A percentile compares a stretch with the other conserved stretches of the same genome.
Evolutionary conservation across 148 eudicot genomes (phyloP).

Genomic region (Persicaria tinctoria): DNA sequence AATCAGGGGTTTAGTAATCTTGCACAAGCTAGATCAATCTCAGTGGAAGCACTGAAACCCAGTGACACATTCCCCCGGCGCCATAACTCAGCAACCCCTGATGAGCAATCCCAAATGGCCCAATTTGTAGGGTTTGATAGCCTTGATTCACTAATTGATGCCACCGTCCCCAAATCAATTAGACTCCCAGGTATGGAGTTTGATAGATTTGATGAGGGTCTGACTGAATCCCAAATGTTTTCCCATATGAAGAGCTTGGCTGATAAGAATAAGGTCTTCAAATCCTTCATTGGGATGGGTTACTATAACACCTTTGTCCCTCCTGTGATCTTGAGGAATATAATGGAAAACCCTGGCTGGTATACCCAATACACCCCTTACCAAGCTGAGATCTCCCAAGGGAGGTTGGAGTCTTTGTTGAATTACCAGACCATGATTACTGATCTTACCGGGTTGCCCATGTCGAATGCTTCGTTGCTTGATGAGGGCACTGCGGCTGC

Average conservation of each 20-base stretch:
- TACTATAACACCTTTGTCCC: conserved; percentile 83
- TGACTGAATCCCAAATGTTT: conserved; percentile 86
- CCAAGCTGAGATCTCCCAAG: conserved; percentile 95
- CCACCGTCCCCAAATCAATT: conserved; percentile 86
- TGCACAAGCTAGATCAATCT: conserved; percentile 49
- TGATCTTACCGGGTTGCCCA: conserved; percentile 83
- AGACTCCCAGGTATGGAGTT: conserved; percentile 52
- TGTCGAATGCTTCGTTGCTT: conserved; percentile 87
- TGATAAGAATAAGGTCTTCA: conserved; percentile 64
- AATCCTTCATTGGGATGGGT: conserved; percentile 94
- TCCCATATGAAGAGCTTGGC: conserved; percentile 76
- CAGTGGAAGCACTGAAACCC: conserved; percentile 66
- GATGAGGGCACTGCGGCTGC: conserved; percentile 98
- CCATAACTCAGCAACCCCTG: conserved; percentile 83
- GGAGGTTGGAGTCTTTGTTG: conserved; percentile 72
- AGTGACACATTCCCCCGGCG: conserved; percentile 83
- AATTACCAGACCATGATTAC: conserved; percentile 84
- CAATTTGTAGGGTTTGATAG: conserved; percentile 52
- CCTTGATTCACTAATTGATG: conserved; percentile 62
- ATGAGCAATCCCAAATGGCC: conserved; percentile 68
- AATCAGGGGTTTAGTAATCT: conserved; percentile 21
- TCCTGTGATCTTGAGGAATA: conserved; percentile 83
- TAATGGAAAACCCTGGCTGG: conserved; percentile 96
- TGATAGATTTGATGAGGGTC: conserved; percentile 62
- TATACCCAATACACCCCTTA: conserved; percentile 95